Conservation (phyloP, 2,329 filamentous ascomycete genomes). For the Cadophora gregata region DNA sequence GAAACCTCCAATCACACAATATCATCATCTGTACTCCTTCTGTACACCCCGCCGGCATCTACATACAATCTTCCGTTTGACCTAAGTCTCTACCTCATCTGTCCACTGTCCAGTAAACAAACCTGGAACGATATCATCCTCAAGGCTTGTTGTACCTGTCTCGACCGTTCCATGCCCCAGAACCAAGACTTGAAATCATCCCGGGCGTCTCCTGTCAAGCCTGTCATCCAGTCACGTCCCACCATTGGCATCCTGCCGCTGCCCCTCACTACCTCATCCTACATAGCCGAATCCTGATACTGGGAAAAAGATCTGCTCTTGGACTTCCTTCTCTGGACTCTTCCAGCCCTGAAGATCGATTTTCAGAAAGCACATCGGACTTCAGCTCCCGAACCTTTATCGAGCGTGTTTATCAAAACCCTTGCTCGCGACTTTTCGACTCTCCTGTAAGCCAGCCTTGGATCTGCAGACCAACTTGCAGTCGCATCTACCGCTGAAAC, state of each 20-base stretch:
- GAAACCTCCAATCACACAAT: constrained; percentile 4
- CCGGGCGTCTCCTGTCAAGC: constrained; percentile 2
- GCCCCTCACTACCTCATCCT: constrained; percentile 23
- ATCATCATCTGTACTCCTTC: constrained; percentile 4
- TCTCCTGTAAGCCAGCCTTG: constrained; percentile 12
- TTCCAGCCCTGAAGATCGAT: constrained; percentile 2
- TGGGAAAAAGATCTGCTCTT: constrained; percentile 20
- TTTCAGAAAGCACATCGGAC: constrained; percentile 19
- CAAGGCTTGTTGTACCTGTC: background rate
- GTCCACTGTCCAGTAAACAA: constrained; percentile 7
- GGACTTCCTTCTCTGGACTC: background rate
- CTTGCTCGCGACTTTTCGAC: background rate
- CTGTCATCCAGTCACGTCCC: constrained; percentile 3
- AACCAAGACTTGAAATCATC: constrained; percentile 17
- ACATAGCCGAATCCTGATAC: constrained; percentile 11
- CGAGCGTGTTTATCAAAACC: background rate
- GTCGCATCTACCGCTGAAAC: constrained; percentile 10
- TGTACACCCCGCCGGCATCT: background rate
- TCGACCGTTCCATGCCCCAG: background rate
- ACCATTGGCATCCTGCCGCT: constrained; percentile 4
- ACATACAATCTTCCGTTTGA: background rate
- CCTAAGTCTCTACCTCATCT: background rate
- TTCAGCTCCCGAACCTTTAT: background rate
- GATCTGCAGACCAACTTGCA: constrained; percentile 20
- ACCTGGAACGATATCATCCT: background rate